phyloP scores from a whole-genome alignment of 805 yeast species.

The Kregervanrija pseudodelftensis region DNA sequence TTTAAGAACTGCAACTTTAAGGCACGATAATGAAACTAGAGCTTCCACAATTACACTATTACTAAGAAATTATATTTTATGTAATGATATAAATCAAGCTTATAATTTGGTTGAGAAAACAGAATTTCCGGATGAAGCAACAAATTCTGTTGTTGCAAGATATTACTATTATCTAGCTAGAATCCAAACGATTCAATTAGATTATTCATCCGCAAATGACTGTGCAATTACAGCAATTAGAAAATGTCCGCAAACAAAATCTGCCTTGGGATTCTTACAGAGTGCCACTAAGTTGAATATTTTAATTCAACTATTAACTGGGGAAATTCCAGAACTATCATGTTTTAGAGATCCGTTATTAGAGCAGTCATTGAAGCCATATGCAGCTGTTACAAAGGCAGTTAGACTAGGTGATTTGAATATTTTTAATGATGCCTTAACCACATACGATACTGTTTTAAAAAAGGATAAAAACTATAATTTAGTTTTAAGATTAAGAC shows the following conservation, averaged over 20 bases:
- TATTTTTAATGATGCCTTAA: constrained; percentile 65
- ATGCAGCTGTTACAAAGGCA: constrained; percentile 81
- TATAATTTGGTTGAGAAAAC: constrained; percentile 83
- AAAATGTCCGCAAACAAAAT: constrained; percentile 87
- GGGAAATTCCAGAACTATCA: constrained; percentile 90
- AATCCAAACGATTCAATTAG: constrained; percentile 84
- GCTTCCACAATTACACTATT: constrained; percentile 83
- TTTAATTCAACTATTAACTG: constrained; percentile 86
- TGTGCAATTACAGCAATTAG: constrained; percentile 91
- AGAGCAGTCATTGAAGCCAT: constrained; percentile 64
- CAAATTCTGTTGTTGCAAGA: constrained; percentile 82
- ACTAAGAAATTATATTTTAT: constrained; percentile 68
- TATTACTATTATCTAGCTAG: constrained; percentile 88
- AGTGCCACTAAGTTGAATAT: constrained; percentile 83
- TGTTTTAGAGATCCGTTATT: constrained; percentile 61
- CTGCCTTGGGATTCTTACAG: constrained; percentile 82
- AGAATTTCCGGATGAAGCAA: constrained; percentile 75
- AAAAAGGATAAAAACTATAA: constrained; percentile 76
- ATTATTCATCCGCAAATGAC: constrained; percentile 85
- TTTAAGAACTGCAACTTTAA: constrained; percentile 79
- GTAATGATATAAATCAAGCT: constrained; percentile 82
- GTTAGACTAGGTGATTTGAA: constrained; percentile 88
- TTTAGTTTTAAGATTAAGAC: constrained; percentile 82
- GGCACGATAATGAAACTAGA: constrained; percentile 88
- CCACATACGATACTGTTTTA: constrained; percentile 53